Conservation (phyloP, 495 filamentous ascomycete genomes). For the Filosporella fistucella region DNA sequence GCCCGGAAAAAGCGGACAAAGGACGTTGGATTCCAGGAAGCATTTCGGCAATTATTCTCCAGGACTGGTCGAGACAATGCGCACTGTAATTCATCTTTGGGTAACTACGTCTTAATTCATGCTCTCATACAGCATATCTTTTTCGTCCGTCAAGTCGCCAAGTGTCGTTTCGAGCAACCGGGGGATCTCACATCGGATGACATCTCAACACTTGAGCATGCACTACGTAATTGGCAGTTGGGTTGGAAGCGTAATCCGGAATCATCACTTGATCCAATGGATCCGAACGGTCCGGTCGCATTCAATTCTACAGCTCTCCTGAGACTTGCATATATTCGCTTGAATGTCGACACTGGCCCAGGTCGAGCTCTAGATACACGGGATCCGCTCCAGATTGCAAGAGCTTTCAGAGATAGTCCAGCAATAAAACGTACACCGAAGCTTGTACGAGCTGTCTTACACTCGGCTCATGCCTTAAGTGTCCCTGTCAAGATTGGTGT, state of each 20-base stretch:
- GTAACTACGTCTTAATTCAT: too few species aligned
- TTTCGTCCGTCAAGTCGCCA: too few species aligned
- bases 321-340: conserved; percentile 60
- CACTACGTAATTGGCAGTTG: too few species aligned
- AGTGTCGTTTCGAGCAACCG: too few species aligned
- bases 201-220: too few species aligned
- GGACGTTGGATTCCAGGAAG: conserved; percentile 18
- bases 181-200: too few species aligned
- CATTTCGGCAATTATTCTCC: not conserved
- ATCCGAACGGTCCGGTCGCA: conserved; percentile 55
- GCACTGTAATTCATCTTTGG: conserved; percentile 51
- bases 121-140: too few species aligned
- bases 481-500: conserved; percentile 64
- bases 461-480: conserved; percentile 62
- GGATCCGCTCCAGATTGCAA: conserved; percentile 55
- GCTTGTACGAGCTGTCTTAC: conserved; percentile 55
- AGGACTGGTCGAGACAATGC: conserved; percentile 28
- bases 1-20: conserved; percentile 23
- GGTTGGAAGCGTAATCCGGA: too few species aligned
- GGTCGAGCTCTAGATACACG: conserved; percentile 57
- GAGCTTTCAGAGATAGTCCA: conserved; percentile 53
- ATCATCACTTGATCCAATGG: too few species aligned
- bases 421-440: conserved; percentile 51
- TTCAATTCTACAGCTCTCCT: conserved; percentile 64
- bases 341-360: conserved; percentile 58